phyloP scores from a whole-genome alignment of 2,329 filamentous ascomycete genomes.

The Teratosphaeria viscida region DNA sequence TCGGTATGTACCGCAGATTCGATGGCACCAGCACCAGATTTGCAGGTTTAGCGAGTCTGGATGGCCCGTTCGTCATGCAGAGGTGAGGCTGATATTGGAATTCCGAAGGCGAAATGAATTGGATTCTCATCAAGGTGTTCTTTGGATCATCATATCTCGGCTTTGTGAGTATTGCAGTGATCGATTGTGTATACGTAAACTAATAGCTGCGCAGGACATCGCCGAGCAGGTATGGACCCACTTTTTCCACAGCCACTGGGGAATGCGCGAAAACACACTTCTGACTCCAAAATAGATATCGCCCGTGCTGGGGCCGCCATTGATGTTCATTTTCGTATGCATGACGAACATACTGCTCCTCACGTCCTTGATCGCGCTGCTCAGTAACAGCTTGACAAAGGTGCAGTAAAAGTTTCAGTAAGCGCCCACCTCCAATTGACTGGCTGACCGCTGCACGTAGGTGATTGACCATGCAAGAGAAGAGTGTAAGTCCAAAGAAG shows the following conservation, averaged over 20 bases:
- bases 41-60: not conserved
- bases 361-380: constrained; percentile 66
- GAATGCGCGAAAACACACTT: not conserved
- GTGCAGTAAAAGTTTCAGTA: constrained; percentile 15
- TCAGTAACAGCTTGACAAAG: constrained; percentile 59
- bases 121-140: constrained; percentile 66
- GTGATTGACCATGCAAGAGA: constrained; percentile 55
- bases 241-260: not conserved
- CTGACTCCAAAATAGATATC: constrained; percentile 25
- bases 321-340: constrained; percentile 62
- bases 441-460: constrained; percentile 29
- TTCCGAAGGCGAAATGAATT: constrained; percentile 49
- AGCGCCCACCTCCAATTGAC: constrained; percentile 17
- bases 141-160: constrained; percentile 67
- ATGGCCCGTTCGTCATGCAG: not conserved
- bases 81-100: not conserved
- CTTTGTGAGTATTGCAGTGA: constrained; percentile 44
- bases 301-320: constrained; percentile 40
- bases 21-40: not conserved
- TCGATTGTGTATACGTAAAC: not conserved
- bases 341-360: constrained; percentile 70
- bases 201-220: constrained; percentile 28
- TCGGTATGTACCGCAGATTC: constrained; percentile 26
- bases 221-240: constrained; percentile 33
- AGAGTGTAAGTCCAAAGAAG: constrained; percentile 69